Conservation (phyloP, 108 stramenopile genomes). For the Skeletonema grethae region DNA sequence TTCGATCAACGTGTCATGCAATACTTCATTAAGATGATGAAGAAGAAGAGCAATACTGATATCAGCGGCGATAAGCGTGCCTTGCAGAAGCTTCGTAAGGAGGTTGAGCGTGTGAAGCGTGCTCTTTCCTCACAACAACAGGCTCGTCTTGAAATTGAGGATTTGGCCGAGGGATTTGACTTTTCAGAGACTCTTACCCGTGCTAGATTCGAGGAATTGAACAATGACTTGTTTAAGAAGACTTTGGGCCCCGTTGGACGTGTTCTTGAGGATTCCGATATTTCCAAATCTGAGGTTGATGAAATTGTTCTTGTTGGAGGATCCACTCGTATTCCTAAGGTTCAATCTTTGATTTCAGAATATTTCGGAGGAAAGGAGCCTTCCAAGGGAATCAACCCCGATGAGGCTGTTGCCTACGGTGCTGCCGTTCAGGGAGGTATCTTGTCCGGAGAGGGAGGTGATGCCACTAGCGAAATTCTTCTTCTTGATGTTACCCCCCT, state of each 20-base stretch:
- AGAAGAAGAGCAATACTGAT: constrained; percentile 77
- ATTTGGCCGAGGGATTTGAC: constrained; percentile 81
- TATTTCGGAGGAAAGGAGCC: constrained; percentile 98
- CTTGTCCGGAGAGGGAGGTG: constrained; percentile 80
- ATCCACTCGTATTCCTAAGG: constrained; percentile 97
- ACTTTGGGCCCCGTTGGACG: constrained; percentile 91
- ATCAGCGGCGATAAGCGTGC: constrained; percentile 84
- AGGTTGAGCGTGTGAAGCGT: constrained; percentile 91
- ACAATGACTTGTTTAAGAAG: constrained; percentile 98
- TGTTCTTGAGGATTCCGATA: constrained; percentile 93
- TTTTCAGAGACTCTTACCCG: constrained; percentile 89
- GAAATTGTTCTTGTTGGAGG: constrained; percentile 97
- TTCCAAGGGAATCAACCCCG: constrained; percentile 94
- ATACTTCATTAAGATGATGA: constrained; percentile 89
- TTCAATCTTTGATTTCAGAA: constrained; percentile 90
- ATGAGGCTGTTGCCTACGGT: constrained; percentile 97
- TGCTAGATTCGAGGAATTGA: constrained; percentile 97
- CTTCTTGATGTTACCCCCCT: constrained; percentile 88
- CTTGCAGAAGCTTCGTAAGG: constrained; percentile 87
- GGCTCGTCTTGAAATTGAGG: constrained; percentile 87
- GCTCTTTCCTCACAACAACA: constrained; percentile 81
- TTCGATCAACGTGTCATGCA: constrained; percentile 95
- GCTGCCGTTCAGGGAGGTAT: constrained; percentile 97
- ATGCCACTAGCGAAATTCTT: constrained; percentile 90
- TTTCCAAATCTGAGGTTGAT: constrained; percentile 91